A percentile compares a stretch with the other conserved stretches of the same genome.
These are phyloP conservation scores for Diaporthe sp. DNA, from an alignment of 2,329 filamentous ascomycete genomes.

Conservation along the genomic window DNA sequence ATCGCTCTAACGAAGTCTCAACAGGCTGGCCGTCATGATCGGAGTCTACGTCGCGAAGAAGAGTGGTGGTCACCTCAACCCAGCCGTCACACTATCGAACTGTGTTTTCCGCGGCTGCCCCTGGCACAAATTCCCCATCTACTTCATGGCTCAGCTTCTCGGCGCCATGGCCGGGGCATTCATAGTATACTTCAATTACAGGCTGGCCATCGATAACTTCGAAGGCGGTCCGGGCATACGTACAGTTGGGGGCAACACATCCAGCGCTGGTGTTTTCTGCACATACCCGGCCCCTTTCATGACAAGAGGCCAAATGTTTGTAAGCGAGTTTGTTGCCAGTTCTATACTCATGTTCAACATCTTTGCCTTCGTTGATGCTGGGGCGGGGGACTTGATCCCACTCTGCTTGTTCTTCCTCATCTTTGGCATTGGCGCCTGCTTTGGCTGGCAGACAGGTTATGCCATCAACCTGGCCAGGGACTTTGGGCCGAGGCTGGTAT, in stretches of 20 bases:
- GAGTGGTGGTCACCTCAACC: constrained; percentile 77
- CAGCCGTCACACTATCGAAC: constrained; percentile 79
- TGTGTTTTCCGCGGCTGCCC: constrained; percentile 78
- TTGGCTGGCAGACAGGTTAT: constrained; percentile 83
- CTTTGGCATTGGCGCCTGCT: constrained; percentile 80
- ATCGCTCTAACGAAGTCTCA: background rate
- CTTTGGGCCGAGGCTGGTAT: constrained; percentile 77
- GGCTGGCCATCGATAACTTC: constrained; percentile 73
- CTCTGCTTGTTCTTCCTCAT: constrained; percentile 79
- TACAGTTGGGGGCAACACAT: constrained; percentile 71
- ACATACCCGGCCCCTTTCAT: constrained; percentile 79
- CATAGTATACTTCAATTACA: constrained; percentile 75
- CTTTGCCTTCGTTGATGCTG: constrained; percentile 75
- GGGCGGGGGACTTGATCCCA: constrained; percentile 70
- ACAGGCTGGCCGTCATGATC: constrained; percentile 76
- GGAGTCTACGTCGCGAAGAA: constrained; percentile 77
- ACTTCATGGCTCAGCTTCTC: constrained; percentile 74
- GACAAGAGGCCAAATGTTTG: constrained; percentile 76
- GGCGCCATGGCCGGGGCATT: constrained; percentile 75
- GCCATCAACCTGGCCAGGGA: constrained; percentile 82
- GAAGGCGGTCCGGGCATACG: constrained; percentile 73
- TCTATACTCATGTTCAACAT: constrained; percentile 79
- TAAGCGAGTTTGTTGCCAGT: constrained; percentile 79
- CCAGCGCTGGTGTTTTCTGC: constrained; percentile 80
- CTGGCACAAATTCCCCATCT: constrained; percentile 79